Conservation (phyloP, 352 stramenopile species). For the Phytophthora multivora region DNA sequence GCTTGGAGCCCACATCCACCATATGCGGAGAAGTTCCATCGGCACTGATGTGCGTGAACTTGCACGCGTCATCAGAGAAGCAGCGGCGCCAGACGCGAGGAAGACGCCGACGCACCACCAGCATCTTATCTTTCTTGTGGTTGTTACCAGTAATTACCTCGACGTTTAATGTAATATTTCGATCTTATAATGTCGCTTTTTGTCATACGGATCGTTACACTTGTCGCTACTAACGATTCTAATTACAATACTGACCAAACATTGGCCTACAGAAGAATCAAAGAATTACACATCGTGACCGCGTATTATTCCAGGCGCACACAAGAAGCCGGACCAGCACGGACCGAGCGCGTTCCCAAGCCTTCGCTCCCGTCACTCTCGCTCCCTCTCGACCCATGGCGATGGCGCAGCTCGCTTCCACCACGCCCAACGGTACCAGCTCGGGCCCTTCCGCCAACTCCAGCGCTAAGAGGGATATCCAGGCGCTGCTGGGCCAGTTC, state of each 20-base stretch:
- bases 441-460: not conserved
- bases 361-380: not conserved
- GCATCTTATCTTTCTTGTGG: not conserved
- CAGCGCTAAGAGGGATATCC: slow-evolving; percentile 37
- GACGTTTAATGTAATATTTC: slow-evolving; percentile 11
- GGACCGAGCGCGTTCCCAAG: not conserved
- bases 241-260: not conserved
- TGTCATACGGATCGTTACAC: not conserved
- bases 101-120: not conserved
- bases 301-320: slow-evolving; percentile 18
- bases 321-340: slow-evolving; percentile 35
- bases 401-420: slow-evolving; percentile 53
- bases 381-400: slow-evolving; percentile 35
- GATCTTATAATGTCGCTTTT: not conserved
- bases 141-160: too few species aligned
- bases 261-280: not conserved
- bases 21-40: slow-evolving; percentile 71
- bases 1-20: slow-evolving; percentile 92
- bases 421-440: slow-evolving; percentile 5
- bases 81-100: not conserved
- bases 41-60: slow-evolving; percentile 60
- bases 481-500: slow-evolving; percentile 74
- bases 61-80: slow-evolving; percentile 25
- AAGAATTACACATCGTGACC: not conserved
- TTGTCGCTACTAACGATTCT: not conserved